phyloP scores from a whole-genome alignment of 2,329 filamentous ascomycete species.

The Nemania sp. region DNA sequence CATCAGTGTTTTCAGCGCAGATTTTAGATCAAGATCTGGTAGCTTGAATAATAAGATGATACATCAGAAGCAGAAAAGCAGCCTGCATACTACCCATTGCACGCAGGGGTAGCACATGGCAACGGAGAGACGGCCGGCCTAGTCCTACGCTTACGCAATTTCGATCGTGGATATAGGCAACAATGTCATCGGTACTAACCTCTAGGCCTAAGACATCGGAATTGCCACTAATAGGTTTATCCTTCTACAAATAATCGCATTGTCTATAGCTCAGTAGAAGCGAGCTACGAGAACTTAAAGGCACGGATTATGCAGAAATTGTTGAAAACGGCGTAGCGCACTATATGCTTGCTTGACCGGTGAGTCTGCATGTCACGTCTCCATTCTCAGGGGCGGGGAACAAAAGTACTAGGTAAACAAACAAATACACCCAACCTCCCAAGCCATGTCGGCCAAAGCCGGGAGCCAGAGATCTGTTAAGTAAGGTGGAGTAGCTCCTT shows the following conservation, averaged over 20 bases:
- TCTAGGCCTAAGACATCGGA: not conserved
- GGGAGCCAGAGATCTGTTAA: slow-evolving; percentile 3
- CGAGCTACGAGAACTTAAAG: slow-evolving; percentile 3
- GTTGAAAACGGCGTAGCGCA: slow-evolving; percentile 18
- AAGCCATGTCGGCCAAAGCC: slow-evolving; percentile 15
- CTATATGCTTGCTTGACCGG: slow-evolving; percentile 30
- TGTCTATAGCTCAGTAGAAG: slow-evolving; percentile 6
- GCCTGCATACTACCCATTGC: slow-evolving; percentile 36
- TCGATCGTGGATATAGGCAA: not conserved
- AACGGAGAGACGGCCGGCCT: slow-evolving; percentile 24
- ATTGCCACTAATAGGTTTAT: not conserved
- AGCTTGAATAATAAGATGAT: slow-evolving; percentile 26
- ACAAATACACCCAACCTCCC: slow-evolving; percentile 13
- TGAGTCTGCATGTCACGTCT: slow-evolving; percentile 29
- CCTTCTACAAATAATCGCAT: no score
- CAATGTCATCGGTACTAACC: not conserved
- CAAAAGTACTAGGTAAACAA: slow-evolving; percentile 26
- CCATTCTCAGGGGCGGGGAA: slow-evolving; percentile 20
- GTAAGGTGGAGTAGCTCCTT: not conserved
- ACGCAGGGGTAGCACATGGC: slow-evolving; percentile 40
- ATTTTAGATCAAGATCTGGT: slow-evolving; percentile 28
- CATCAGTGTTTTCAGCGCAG: slow-evolving; percentile 1
- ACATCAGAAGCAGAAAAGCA: not conserved
- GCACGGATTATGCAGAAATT: not conserved
- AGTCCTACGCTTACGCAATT: slow-evolving; percentile 4